Conservation (phyloP, 148 eudicot species). For the Hydrangea macrophylla region DNA sequence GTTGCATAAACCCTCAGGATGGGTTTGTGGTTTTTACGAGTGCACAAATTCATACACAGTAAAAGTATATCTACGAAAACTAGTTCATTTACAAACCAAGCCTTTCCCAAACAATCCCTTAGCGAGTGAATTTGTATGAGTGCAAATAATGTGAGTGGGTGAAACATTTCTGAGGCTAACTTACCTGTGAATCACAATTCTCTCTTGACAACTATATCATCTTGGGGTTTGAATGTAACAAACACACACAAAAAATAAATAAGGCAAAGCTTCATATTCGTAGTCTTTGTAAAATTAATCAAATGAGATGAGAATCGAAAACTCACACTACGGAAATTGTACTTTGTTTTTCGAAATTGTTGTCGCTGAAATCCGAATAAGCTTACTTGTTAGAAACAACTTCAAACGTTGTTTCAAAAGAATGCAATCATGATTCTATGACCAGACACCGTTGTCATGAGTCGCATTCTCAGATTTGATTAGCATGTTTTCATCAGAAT, state of each 20-base stretch:
- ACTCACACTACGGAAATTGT: not conserved
- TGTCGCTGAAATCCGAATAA: not conserved
- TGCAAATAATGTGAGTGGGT: not conserved
- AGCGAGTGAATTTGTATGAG: not conserved
- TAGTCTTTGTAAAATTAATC: too few species aligned
- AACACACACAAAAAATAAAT: not conserved
- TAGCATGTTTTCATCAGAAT: not conserved
- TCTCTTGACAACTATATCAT: constrained; percentile 11
- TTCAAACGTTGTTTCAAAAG: constrained; percentile 55
- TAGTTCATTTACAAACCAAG: too few species aligned
- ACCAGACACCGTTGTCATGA: constrained; percentile 29
- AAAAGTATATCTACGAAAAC: too few species aligned
- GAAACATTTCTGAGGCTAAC: not conserved
- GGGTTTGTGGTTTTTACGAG: too few species aligned
- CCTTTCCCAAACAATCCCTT: too few species aligned
- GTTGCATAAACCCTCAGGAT: too few species aligned
- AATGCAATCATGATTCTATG: constrained; percentile 46
- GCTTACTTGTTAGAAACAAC: constrained; percentile 25
- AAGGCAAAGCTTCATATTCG: too few species aligned
- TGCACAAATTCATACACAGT: too few species aligned
- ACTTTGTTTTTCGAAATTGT: not conserved
- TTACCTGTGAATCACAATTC: constrained; percentile 21
- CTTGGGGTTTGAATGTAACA: constrained; percentile 9
- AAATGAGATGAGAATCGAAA: not conserved
- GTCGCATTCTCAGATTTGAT: constrained; percentile 8